Conservation (phyloP, 192 early-diverging fungal species). For the Backusella tarrabulga region DNA sequence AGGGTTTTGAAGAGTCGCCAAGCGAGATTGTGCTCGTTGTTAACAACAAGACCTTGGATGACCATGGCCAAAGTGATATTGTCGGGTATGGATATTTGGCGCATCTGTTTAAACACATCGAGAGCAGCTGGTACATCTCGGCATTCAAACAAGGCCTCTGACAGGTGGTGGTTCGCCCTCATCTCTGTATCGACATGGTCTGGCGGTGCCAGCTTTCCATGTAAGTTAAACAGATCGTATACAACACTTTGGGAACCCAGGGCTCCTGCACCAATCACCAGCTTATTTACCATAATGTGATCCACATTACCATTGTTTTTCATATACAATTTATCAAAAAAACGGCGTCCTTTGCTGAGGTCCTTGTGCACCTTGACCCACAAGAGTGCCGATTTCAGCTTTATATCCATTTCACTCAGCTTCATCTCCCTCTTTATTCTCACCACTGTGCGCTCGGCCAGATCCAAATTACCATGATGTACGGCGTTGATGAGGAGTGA, state of each 20-base stretch:
- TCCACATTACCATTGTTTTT: slow-evolving; percentile 6
- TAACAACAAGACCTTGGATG: slow-evolving; percentile 24
- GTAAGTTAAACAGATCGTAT: slow-evolving; percentile 5
- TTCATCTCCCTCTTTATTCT: slow-evolving; percentile 2
- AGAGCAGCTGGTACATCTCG: slow-evolving; percentile 23
- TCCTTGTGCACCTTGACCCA: slow-evolving; percentile 20
- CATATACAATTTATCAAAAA: slow-evolving; percentile 16
- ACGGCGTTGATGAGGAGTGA: slow-evolving; percentile 20
- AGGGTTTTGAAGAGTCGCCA: slow-evolving; percentile 28
- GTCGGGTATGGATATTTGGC: slow-evolving; percentile 14
- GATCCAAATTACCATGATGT: slow-evolving; percentile 3
- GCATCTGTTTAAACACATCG: slow-evolving; percentile 19
- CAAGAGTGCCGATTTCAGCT: slow-evolving; percentile 15
- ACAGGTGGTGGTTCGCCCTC: slow-evolving; percentile 11
- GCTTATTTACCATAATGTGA: slow-evolving; percentile 30
- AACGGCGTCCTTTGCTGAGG: neutral
- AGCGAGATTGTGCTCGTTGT: slow-evolving; percentile 24
- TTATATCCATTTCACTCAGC: slow-evolving; percentile 10
- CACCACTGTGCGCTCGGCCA: slow-evolving; percentile 2
- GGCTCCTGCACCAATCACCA: slow-evolving; percentile 18
- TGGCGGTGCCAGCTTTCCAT: neutral
- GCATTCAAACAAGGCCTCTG: slow-evolving; percentile 29
- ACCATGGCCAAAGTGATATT: slow-evolving; percentile 32
- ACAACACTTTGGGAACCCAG: slow-evolving; percentile 7
- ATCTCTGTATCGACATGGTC: neutral